Evolutionary conservation across 176 grass and related monocot genomes (phyloP), one percentile per base, ranked within the genome.

Genomic region (Elaeis guineensis): DNA sequence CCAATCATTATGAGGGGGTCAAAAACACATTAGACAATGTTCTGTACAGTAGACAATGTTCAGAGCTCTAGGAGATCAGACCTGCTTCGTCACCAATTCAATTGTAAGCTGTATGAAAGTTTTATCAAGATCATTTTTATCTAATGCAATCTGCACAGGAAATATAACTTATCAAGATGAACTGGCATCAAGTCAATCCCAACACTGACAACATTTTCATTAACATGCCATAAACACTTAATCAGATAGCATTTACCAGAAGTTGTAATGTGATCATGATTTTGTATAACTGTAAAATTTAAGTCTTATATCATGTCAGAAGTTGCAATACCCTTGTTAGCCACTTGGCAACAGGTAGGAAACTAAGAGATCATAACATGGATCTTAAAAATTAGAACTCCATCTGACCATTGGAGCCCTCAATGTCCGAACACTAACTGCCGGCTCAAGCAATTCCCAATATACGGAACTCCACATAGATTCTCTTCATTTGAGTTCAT

Each of bases 401-500:
- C 74, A 51, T 53, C 65, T 78, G 80, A 97, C 92, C 92, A 97
- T 97, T 63, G 81, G 92, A 62, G 87, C 87, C 35, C 83, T 82
- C 72, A 96, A 85, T 63, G 92, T 96, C 71, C 83, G 78, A 58
- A 96, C 74, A 23, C 75, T 82, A 55, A 88, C 58, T 58, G 71
- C 72, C 88, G 80, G 81, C 35, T 83, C 80, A 55, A 85, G 72
- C 72, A 90, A 52, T 77, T 91, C 92, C 92, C 83, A 97, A 26
- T 90, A 52, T 58, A 96, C 83, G 50, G 92, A 82, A 44, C 57
- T 78, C 87, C 92, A 97, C 69, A 73, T 75, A 58, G 83, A 70
- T 67, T 97, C 83, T 56, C 87, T 90, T 80, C 60, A 80, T 72
- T 90, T 97, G 22, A 97, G 50, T 70, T 90, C 92, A 83, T 97